A percentile compares a stretch with the other conserved stretches of the same genome.
These are phyloP conservation scores for Debaryomyces psychrophilus DNA, from an alignment of 1,139 yeast species.

Conservation along the genomic window DNA sequence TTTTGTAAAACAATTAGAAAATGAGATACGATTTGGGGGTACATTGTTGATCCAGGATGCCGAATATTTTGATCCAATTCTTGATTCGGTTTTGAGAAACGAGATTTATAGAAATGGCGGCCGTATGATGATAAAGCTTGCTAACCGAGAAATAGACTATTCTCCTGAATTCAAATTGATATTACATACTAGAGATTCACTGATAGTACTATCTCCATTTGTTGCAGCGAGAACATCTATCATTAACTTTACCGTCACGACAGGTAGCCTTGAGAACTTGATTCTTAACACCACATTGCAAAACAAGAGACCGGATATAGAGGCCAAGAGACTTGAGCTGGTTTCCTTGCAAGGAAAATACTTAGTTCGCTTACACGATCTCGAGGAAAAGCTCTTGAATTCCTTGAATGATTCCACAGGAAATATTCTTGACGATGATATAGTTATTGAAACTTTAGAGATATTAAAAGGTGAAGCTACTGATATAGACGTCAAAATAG, in stretches of 20 bases:
- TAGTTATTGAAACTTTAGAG: constrained; percentile 63
- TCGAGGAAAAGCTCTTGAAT: constrained; percentile 65
- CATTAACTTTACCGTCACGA: constrained; percentile 73
- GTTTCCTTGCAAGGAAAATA: constrained; percentile 63
- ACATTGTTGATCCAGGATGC: constrained; percentile 73
- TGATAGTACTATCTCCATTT: constrained; percentile 52
- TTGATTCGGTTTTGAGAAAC: constrained; percentile 61
- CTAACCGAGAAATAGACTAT: constrained; percentile 66
- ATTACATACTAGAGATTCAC: constrained; percentile 64
- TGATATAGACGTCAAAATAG: constrained; percentile 55
- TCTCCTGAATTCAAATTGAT: constrained; percentile 64
- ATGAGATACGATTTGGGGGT: constrained; percentile 85
- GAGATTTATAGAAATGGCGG: constrained; percentile 75
- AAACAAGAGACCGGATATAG: constrained; percentile 68
- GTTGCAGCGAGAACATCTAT: constrained; percentile 63
- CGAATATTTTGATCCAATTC: constrained; percentile 75
- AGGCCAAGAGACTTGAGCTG: constrained; percentile 56
- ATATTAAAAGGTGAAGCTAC: constrained; percentile 63
- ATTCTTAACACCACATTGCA: constrained; percentile 61
- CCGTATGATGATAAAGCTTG: constrained; percentile 61
- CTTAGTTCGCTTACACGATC: constrained; percentile 50
- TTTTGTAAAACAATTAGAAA: constrained; percentile 71
- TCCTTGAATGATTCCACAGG: constrained; percentile 63
- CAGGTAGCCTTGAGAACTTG: constrained; percentile 65
- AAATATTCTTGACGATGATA: constrained; percentile 69